Evolutionary conservation across 2,329 filamentous ascomycete genomes (phyloP), one percentile per base, ranked within the genome.

Genomic region (Trichocomaceae sp.): DNA sequence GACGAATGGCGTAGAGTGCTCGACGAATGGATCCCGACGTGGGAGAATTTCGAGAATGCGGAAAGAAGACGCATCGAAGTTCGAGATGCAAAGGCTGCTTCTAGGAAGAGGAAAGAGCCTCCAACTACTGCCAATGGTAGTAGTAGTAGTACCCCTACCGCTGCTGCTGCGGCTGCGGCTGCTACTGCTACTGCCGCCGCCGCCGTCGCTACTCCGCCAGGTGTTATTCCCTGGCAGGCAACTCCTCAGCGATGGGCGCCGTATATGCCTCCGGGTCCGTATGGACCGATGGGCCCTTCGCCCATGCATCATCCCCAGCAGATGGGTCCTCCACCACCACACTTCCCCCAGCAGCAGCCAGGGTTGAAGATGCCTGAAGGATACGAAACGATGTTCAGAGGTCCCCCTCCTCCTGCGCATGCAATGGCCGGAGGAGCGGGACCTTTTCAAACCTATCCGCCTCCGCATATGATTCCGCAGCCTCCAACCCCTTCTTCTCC

Each of bases 21-120:
- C 5, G 71, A 73, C 58, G 60, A 64, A n/a, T 73, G 71, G 71
- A 68, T 73, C 37, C 71, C 71, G 3, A 70, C 68, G 12, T 73
- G 71, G 71, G 64, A 65, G 58, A 65, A 65, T 35, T 73, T 70
- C 62, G 69, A 73, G 55, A 63, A 69, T 29, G 62, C 70, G 0
- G 71, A 73, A 58, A 66, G 66, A 6, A 60, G 60, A 29, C 65
- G 71, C 1, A 72, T 73, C 48, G 64, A 68, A 58, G 68, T 66
- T 41, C 63, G 71, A n/a, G 70, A 73, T 53, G 66, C 65, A 33
- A 62, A 62, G 22, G 59, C 57, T 6, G 51, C 55, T 5, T 46
- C 26, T 31, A 58, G 56, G 41, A 63, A 66, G 26, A 66, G 68
- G 57, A 57, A 67, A 37, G 66, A 67, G 54, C 57, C 58, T 37